Percentiles rank a stretch among this genome's conserved stretches.
phyloP scores from a whole-genome alignment of 2,329 filamentous ascomycete genomes.

The Neopestalotiopsis clavispora region DNA sequence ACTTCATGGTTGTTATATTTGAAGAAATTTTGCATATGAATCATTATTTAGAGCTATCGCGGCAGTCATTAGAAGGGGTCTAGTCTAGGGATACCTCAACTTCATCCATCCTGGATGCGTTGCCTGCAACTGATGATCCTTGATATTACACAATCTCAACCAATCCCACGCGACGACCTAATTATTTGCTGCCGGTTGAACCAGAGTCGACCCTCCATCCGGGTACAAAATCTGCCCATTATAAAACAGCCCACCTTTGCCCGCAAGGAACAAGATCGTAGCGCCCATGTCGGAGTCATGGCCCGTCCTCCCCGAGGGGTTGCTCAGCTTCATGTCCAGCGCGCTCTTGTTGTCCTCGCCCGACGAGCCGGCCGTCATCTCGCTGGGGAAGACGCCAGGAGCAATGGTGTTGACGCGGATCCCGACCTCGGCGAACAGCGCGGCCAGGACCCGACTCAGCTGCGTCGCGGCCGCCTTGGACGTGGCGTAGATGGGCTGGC shows the following conservation, averaged over 20 bases:
- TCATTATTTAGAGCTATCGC: no score
- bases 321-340: constrained; percentile 44
- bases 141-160: no score
- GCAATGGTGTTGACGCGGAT: constrained; percentile 63
- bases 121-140: no score
- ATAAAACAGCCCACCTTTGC: constrained; percentile 54
- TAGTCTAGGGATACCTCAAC: no score
- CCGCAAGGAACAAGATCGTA: constrained; percentile 54
- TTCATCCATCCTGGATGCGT: no score
- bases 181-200: not conserved
- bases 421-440: constrained; percentile 50
- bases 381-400: constrained; percentile 48
- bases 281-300: constrained; percentile 56
- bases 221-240: constrained; percentile 59
- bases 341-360: constrained; percentile 51
- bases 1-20: no score
- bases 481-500: constrained; percentile 56
- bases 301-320: constrained; percentile 47
- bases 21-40: no score
- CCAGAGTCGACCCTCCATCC: constrained; percentile 41
- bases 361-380: constrained; percentile 53
- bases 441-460: constrained; percentile 49
- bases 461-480: constrained; percentile 54
- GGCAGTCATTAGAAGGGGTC: no score
- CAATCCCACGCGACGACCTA: not conserved